Conservation (phyloP, 176 grass and related monocot species). For the Rhynchospora breviuscula region DNA sequence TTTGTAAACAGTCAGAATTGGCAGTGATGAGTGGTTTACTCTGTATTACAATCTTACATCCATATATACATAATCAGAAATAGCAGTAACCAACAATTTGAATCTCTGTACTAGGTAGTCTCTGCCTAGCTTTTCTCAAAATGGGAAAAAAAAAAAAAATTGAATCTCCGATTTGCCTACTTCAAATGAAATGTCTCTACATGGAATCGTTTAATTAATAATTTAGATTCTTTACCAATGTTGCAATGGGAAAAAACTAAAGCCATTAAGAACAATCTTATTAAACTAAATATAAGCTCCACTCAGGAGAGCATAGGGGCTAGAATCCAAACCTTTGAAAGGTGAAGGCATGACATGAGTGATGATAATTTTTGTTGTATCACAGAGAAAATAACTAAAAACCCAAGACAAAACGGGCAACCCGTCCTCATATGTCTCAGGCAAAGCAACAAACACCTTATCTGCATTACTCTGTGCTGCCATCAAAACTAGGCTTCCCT, state of each 20-base stretch:
- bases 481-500: not conserved
- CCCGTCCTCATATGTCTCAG: constrained; percentile 50
- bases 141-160: no score
- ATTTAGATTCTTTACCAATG: not conserved
- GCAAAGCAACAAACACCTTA: constrained; percentile 57
- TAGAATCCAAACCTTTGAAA: constrained; percentile 22
- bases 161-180: not conserved
- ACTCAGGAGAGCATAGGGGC: not conserved
- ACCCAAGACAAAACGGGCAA: constrained; percentile 42
- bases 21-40: not conserved
- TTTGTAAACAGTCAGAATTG: not conserved
- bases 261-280: no score
- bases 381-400: constrained; percentile 28
- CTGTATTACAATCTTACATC: no score
- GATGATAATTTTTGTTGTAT: constrained; percentile 35
- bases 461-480: not conserved
- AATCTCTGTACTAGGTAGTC: no score
- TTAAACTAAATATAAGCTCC: not conserved
- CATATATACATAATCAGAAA: no score
- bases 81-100: no score
- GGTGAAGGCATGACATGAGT: constrained; percentile 45
- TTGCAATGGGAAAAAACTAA: not conserved
- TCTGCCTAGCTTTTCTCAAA: no score
- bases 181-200: not conserved
- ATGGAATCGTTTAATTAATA: not conserved